Percentiles rank a stretch among this genome's conserved stretches.
These are phyloP conservation scores for Puccinia brachypodii DNA, from an alignment of 1,284 basidiomycete species.

Conservation along the genomic window DNA sequence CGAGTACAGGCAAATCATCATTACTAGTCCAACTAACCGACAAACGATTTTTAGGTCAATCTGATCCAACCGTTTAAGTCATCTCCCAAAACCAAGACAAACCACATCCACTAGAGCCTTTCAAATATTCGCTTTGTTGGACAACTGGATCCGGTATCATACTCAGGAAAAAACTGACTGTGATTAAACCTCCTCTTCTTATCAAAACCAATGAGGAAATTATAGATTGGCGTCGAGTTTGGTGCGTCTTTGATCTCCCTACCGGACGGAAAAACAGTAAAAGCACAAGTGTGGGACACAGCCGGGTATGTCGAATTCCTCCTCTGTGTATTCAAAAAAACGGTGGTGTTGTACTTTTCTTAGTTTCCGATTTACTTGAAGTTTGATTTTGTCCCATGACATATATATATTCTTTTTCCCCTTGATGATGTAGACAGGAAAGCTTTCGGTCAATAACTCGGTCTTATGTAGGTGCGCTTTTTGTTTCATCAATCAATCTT, in stretches of 20 bases:
- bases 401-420: background rate
- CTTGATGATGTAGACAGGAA: constrained; percentile 39
- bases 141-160: too few relatives aligned
- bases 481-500: background rate
- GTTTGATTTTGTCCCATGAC: background rate
- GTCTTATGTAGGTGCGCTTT: constrained; percentile 37
- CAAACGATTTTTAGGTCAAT: constrained; percentile 46
- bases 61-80: constrained; percentile 44
- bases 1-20: constrained; percentile 48
- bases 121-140: too few relatives aligned
- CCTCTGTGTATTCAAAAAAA: background rate
- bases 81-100: background rate
- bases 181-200: background rate
- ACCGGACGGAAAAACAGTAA: constrained; percentile 43
- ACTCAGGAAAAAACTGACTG: too few relatives aligned
- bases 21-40: constrained; percentile 44
- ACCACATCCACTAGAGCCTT: background rate
- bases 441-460: constrained; percentile 47
- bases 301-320: constrained; percentile 20
- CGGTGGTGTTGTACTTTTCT: background rate
- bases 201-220: background rate
- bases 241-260: constrained; percentile 47
- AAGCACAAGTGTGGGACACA: constrained; percentile 48
- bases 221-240: constrained; percentile 45
- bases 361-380: background rate